These are phyloP conservation scores for Daedaleopsis sinensis DNA, from an alignment of 768 basidiomycete species.

Conservation along the genomic window DNA sequence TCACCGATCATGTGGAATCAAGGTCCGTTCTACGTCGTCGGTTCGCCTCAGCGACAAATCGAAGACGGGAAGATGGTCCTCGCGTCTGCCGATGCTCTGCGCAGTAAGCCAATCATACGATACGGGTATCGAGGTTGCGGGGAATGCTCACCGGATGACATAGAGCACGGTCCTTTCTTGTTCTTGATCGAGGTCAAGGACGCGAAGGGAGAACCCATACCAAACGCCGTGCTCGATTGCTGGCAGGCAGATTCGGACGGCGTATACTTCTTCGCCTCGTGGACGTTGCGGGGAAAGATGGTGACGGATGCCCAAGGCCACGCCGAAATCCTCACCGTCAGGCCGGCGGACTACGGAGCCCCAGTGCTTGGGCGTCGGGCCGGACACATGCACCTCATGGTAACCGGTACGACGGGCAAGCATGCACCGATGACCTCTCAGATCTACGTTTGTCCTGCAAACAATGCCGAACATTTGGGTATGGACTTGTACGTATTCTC, in stretches of 20 bases:
- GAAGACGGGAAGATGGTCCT: slow-evolving; percentile 30
- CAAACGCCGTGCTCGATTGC: slow-evolving; percentile 26
- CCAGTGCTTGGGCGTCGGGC: slow-evolving; percentile 14
- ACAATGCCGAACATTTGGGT: slow-evolving; percentile 19
- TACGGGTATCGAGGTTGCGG: background rate
- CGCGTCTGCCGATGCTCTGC: slow-evolving; percentile 18
- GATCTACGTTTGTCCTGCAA: slow-evolving; percentile 26
- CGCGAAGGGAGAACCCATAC: slow-evolving; percentile 24
- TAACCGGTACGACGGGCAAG: slow-evolving; percentile 13
- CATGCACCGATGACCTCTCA: slow-evolving; percentile 25
- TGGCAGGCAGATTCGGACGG: slow-evolving; percentile 31
- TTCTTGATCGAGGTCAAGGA: slow-evolving; percentile 21
- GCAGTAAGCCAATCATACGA: slow-evolving; percentile 2
- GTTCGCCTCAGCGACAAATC: slow-evolving; percentile 25
- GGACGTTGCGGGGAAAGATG: slow-evolving; percentile 28
- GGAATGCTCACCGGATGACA: background rate
- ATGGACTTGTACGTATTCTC: slow-evolving; percentile 24
- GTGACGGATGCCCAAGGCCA: slow-evolving; percentile 24
- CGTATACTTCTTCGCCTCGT: slow-evolving; percentile 22
- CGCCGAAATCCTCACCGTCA: slow-evolving; percentile 26
- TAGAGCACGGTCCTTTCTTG: slow-evolving; percentile 26
- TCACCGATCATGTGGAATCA: background rate
- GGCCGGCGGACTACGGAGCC: slow-evolving; percentile 25
- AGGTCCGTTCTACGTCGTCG: slow-evolving; percentile 29
- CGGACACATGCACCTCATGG: slow-evolving; percentile 26